A percentile compares a stretch with the other conserved stretches of the same genome.
Evolutionary conservation across 768 basidiomycete genomes (phyloP).

Genomic region (Termitomyces sp.): DNA sequence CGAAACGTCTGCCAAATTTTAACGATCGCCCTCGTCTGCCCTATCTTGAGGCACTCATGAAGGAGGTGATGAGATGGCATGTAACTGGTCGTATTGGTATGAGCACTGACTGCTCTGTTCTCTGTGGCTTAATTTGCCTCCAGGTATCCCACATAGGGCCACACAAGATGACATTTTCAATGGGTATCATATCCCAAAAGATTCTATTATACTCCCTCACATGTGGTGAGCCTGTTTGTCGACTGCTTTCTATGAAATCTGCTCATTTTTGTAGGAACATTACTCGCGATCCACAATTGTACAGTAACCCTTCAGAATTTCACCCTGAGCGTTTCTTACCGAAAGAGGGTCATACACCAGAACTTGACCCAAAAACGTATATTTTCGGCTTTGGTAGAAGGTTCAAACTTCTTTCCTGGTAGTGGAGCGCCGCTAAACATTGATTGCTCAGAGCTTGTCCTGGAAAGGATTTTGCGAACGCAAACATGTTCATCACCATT

Average conservation of each 20-base stretch:
- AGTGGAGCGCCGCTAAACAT: neutral
- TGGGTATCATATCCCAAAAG: conserved; percentile 16
- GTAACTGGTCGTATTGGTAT: conserved; percentile 25
- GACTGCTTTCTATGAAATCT: neutral
- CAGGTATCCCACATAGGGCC: conserved; percentile 14
- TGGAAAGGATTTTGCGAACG: conserved; percentile 27
- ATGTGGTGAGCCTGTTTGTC: conserved; percentile 11
- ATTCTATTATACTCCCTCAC: conserved; percentile 13
- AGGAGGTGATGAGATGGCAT: conserved; percentile 30
- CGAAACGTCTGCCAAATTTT: conserved; percentile 27
- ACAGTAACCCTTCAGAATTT: conserved; percentile 26
- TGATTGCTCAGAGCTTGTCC: conserved; percentile 20
- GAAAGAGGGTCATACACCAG: conserved; percentile 17
- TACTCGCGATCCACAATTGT: conserved; percentile 21
- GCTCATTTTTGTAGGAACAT: conserved; percentile 18
- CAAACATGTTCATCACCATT: conserved; percentile 24
- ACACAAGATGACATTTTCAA: conserved; percentile 14
- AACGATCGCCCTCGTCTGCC: conserved; percentile 25
- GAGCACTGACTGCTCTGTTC: neutral
- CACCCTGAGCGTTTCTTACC: conserved; percentile 36
- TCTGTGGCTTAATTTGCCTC: neutral
- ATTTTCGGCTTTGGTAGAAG: conserved; percentile 48
- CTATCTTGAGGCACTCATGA: conserved; percentile 28
- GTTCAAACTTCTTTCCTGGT: conserved; percentile 13
- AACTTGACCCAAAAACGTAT: conserved; percentile 33